Evolutionary conservation across 176 grass and related monocot genomes (phyloP), one percentile per base, ranked within the genome.

Genomic region (Secale cereale): DNA sequence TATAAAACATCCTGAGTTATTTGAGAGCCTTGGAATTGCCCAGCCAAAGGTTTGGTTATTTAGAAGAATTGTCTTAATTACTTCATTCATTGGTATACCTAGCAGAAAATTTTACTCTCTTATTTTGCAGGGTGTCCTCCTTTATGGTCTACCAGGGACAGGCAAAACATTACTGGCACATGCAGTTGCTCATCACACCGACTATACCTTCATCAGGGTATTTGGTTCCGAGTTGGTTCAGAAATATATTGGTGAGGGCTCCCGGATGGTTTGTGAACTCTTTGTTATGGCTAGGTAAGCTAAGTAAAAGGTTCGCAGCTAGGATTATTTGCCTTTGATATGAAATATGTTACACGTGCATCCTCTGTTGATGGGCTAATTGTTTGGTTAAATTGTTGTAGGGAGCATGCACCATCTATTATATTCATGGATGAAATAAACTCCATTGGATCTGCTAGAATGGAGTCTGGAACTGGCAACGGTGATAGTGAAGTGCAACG

Each of bases 341-440:
- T 79, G 45, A 67, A 74, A 27, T 72, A 59, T 68, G 29, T 60
- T 83, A 52, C 8, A 32, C 6, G 17, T 25, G 0, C 72, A 72
- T 61, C 36, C 2, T 73, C 20, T 75, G 74, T 23, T 28, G 27
- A 33, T 33, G 26, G 27, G 9, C 62, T 87, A 85, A 40, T 90
- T 88, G 64, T 89, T 50, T 63, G 62, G 5, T 72, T 65, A 61
- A 28, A 48, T 81, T 83, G 4, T 80, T 88, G 50, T 65, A 98
- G 96, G 89, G 96, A 98, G 74, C 96, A 98, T 52, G 93, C 96
- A 77, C 96, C 96, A 19, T 98, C 96, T 74, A 95, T 98, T 81
- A 98, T 98, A 54, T 98, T 98, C 71, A 98, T 98, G 96, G 96
- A 98, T 78, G 96, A 98, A 85, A 98, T 98, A 36, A 91, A 98